Evolutionary conservation across 257 asterid species (phyloP), one percentile per base, ranked within the genome.

Genomic region (Thymus mandschuricus): DNA sequence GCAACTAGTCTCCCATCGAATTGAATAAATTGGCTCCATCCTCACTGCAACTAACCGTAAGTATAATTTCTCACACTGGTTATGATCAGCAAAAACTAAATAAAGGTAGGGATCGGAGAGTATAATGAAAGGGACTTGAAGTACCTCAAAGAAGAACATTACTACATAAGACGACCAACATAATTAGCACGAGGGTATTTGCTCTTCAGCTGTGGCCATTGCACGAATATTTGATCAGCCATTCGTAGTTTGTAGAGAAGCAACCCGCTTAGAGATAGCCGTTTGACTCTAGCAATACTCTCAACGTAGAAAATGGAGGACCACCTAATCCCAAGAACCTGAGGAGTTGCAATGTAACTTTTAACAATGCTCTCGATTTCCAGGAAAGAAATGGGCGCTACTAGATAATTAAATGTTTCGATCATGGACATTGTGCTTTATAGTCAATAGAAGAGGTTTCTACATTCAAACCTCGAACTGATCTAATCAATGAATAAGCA

Each of bases 201-300:
- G 69, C 60, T 57, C 86, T 94, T 82, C 29, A 94, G 79, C 71
- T 91, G 92, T 9, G 95, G 96, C 98, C 98, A 94, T 68, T 94
- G 98, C 77, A 91, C 98, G 71, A 91, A 94, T 44, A 94, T 63
- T 55, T 89, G 96, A 83, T 91, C 99, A 68, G 87, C 97, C 85
- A 94, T 84, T 43, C 78, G 81, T 60, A 94, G 85, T 50, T 89
- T 84, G 87, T 91, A 91, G 51, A 89, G 92, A 76, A 92, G 87
- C 80, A 89, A 74, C 12, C 90, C 96, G 29, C 97, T 94, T 82
- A 94, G 80, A 30, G 98, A 94, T 50, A 91, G 88, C 88, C 84
- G 87, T 84, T 66, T 84, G 44, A 94, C 98, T 86, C 97, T 86
- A 60, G 97, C 98, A 76, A 94, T 94, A 87, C 98, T 94, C 82